phyloP scores from a whole-genome alignment of 129 eudicot genomes.

The Flaveria bidentis region DNA sequence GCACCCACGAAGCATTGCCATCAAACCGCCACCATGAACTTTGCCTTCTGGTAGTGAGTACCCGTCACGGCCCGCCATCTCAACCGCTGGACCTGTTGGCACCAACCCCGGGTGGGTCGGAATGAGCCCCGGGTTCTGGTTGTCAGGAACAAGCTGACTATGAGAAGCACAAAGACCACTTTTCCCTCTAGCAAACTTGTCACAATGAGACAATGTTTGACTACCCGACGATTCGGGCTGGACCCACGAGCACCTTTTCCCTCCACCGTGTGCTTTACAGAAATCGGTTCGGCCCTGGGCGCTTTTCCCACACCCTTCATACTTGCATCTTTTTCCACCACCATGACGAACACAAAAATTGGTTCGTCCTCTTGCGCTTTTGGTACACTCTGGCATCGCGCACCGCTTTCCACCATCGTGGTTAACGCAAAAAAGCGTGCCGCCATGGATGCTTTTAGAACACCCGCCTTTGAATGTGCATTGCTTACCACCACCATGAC shows the following conservation, averaged over 20 bases:
- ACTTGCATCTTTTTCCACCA: slow-evolving; percentile 83
- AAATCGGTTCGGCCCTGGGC: slow-evolving; percentile 94
- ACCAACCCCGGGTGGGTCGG: neutral
- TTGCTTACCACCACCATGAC: slow-evolving; percentile 94
- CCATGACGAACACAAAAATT: slow-evolving; percentile 87
- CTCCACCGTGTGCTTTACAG: slow-evolving; percentile 96
- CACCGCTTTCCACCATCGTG: slow-evolving; percentile 98
- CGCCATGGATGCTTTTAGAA: slow-evolving; percentile 87
- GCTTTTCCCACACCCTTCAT: slow-evolving; percentile 75
- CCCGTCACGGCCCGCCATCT: slow-evolving; percentile 26
- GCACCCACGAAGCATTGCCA: slow-evolving; percentile 72
- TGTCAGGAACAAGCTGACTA: slow-evolving; percentile 48
- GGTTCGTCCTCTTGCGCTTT: slow-evolving; percentile 88
- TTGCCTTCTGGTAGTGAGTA: slow-evolving; percentile 80
- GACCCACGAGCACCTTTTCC: slow-evolving; percentile 77
- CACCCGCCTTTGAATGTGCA: slow-evolving; percentile 82
- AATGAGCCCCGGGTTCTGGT: slow-evolving; percentile 19
- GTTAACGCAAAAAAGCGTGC: slow-evolving; percentile 68
- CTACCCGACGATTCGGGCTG: slow-evolving; percentile 37
- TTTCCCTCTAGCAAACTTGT: slow-evolving; percentile 74
- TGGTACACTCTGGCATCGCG: slow-evolving; percentile 59
- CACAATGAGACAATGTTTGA: slow-evolving; percentile 41
- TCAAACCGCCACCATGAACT: slow-evolving; percentile 84
- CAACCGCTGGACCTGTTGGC: slow-evolving; percentile 4
- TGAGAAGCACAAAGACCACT: slow-evolving; percentile 63